Evolutionary conservation across 2,329 filamentous ascomycete species (phyloP).

Genomic region (Paradendryphiella salina): DNA sequence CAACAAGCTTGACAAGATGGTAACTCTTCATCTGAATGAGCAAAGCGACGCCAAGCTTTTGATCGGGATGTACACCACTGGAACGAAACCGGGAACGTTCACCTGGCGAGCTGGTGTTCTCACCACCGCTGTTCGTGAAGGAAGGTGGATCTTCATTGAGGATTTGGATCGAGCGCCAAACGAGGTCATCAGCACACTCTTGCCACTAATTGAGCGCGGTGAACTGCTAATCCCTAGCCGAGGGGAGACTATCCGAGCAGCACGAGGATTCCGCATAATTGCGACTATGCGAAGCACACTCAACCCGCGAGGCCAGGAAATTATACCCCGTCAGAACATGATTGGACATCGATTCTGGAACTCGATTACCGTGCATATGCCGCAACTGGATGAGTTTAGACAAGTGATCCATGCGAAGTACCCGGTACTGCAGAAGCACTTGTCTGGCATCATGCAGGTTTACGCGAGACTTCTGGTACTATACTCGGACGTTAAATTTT

Average conservation of each 20-base stretch:
- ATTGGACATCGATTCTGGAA: conserved; percentile 89
- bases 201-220: conserved; percentile 90
- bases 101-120: conserved; percentile 90
- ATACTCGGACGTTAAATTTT: conserved; percentile 51
- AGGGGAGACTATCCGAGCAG: conserved; percentile 81
- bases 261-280: conserved; percentile 84
- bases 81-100: conserved; percentile 84
- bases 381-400: conserved; percentile 70
- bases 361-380: conserved; percentile 68
- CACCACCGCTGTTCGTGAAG: conserved; percentile 90
- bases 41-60: conserved; percentile 98
- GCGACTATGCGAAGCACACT: conserved; percentile 79
- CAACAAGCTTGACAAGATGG: conserved; percentile 77
- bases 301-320: conserved; percentile 70
- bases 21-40: conserved; percentile 94
- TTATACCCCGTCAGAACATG: conserved; percentile 67
- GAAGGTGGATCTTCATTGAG: conserved; percentile 95
- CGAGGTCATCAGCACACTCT: conserved; percentile 88
- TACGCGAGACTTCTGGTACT: conserved; percentile 53
- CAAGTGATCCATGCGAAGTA: conserved; percentile 73
- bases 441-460: conserved; percentile 60
- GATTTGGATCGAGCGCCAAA: conserved; percentile 93
- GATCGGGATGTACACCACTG: conserved; percentile 90
- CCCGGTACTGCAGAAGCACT: conserved; percentile 65
- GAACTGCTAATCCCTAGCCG: conserved; percentile 88